Base-by-base conservation (phyloP, 768 basidiomycete genomes). In the Epithele typhae region DNA sequence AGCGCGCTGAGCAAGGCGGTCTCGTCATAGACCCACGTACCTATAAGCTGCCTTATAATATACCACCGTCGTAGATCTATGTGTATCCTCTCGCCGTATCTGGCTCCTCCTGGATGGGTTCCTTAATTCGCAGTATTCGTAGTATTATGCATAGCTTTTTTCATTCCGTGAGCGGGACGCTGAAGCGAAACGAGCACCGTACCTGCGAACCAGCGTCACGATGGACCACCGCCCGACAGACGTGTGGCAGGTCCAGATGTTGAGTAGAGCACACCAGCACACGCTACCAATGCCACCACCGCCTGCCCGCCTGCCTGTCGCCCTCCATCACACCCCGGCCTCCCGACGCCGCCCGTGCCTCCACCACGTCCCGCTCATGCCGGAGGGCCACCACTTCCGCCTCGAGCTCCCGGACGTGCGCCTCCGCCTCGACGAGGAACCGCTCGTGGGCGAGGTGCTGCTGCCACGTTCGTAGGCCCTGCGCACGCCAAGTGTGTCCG, bases 391-490 rank as follows among this genome's bases (percentile, higher is more conserved):
- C 66, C 5, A 89, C 72, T 59, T 88, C 76, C 22, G 66, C 67
- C 68, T 91, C 84, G 42, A 91, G 72, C 19, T 63, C 57, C 32
- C 62, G 61, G 22, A 88, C 73, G 37, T 68, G 77, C 4, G 63
- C 67, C 19, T 60, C 59, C n/a, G 84, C 79, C 57, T 87, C 77
- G 27, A 78, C 74, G 55, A 87, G 73, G 60, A 77, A 79, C 58
- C 81, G 82, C 68, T 91, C 85, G 58, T 87, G 83, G 1, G 82
- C 76, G 4, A 91, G 68, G 32, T 71, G 70, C 46, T 73, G 68
- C 56, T 82, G 87, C 11, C 73, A 64, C 21, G 88, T 70, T 53
- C 87, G 80, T 33, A 91, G 69, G 37, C 74, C 80, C 88, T 90
- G 56, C 17, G 39, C 27, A 32, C 12, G 36, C 15, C 27, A 30